phyloP scores from a whole-genome alignment of 495 filamentous ascomycete genomes.

The Neurospora sp. region DNA sequence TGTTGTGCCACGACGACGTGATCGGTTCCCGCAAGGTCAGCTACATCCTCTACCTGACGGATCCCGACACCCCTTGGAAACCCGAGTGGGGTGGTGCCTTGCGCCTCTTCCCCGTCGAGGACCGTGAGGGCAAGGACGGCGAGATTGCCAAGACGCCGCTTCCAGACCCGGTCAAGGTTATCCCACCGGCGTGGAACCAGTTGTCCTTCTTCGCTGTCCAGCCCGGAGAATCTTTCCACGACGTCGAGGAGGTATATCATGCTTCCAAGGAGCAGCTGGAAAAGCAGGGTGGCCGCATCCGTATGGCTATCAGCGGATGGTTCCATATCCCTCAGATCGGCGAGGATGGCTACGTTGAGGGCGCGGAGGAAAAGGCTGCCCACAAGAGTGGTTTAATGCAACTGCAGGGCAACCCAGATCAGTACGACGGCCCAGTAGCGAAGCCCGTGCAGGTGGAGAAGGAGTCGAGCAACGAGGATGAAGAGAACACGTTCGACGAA shows the following conservation, averaged over 20 bases:
- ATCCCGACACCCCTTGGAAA: slow-evolving; percentile 87
- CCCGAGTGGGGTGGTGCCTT: slow-evolving; percentile 89
- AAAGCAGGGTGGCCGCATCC: slow-evolving; percentile 58
- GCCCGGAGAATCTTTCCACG: slow-evolving; percentile 94
- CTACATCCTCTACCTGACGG: slow-evolving; percentile 94
- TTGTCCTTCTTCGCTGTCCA: slow-evolving; percentile 96
- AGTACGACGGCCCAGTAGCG: slow-evolving; percentile 70
- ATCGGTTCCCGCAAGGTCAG: slow-evolving; percentile 88
- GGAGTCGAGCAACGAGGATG: slow-evolving; percentile 28
- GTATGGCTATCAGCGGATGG: slow-evolving; percentile 99
- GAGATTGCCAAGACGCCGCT: slow-evolving; percentile 62
- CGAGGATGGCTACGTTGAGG: slow-evolving; percentile 84
- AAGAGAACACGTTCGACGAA: slow-evolving; percentile 47
- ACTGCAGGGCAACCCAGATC: slow-evolving; percentile 80
- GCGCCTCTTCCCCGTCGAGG: slow-evolving; percentile 70
- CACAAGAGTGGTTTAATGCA: slow-evolving; percentile 84
- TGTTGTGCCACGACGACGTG: slow-evolving; percentile 96
- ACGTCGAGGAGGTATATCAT: slow-evolving; percentile 95
- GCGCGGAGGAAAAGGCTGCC: slow-evolving; percentile 77
- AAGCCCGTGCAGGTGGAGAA: slow-evolving; percentile 43
- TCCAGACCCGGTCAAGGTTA: slow-evolving; percentile 62
- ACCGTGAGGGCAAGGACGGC: slow-evolving; percentile 54
- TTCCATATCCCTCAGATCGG: slow-evolving; percentile 96
- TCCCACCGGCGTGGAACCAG: slow-evolving; percentile 95
- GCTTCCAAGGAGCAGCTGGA: slow-evolving; percentile 39